Conservation (phyloP, 225 moss, liverwort and hornwort species). For the Polytrichum commune region DNA sequence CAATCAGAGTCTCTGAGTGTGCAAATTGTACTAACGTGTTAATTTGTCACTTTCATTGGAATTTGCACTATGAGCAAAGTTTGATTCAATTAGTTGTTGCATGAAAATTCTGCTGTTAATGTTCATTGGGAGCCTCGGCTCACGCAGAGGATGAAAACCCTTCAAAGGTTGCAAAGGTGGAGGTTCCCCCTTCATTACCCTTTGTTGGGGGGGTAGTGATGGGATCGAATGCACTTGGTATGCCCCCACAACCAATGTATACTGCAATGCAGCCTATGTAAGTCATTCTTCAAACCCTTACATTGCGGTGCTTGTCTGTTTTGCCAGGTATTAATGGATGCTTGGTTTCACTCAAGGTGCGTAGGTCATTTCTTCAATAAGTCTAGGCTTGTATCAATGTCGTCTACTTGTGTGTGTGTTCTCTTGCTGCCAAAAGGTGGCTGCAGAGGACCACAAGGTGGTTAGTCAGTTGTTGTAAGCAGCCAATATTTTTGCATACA, state of each 20-base stretch:
- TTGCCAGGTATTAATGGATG: slow-evolving; percentile 90
- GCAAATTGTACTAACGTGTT: too few relatives aligned
- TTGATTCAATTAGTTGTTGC: slow-evolving; percentile 17
- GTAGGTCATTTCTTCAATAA: slow-evolving; percentile 80
- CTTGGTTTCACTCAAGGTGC: slow-evolving; percentile 91
- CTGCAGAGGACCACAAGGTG: not conserved
- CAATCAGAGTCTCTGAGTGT: too few relatives aligned
- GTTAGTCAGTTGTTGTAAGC: not conserved
- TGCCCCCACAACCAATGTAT: slow-evolving; percentile 89
- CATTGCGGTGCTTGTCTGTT: slow-evolving; percentile 67
- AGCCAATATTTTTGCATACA: too few relatives aligned
- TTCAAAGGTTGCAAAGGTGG: slow-evolving; percentile 90
- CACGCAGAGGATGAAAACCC: slow-evolving; percentile 92
- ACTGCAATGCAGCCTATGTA: slow-evolving; percentile 87
- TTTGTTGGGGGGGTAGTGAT: slow-evolving; percentile 72
- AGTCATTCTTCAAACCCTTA: slow-evolving; percentile 82
- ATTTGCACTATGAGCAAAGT: too few relatives aligned
- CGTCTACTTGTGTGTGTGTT: not conserved
- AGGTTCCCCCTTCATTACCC: slow-evolving; percentile 68
- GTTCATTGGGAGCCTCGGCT: slow-evolving; percentile 69
- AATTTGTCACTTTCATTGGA: too few relatives aligned
- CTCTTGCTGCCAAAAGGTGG: not conserved
- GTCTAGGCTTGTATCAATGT: slow-evolving; percentile 29
- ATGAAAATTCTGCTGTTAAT: slow-evolving; percentile 53
- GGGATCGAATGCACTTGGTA: slow-evolving; percentile 76